These are phyloP conservation scores for Fusarium bactridioides DNA, from an alignment of 2,329 filamentous ascomycete species.

Conservation along the genomic window DNA sequence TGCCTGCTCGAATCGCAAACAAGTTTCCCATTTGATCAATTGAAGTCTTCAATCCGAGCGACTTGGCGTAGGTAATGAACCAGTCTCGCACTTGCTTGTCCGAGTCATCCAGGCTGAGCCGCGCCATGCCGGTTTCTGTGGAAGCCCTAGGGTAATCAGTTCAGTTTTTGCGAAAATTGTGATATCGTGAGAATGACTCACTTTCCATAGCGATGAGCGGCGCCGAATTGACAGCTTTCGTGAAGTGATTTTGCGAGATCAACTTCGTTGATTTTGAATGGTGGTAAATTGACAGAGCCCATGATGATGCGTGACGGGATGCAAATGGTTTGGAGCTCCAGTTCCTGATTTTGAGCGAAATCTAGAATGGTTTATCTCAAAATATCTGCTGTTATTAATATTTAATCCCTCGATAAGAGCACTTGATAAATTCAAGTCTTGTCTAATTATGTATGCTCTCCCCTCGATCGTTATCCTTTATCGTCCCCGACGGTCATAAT, in stretches of 20 bases:
- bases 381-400: accelerated
- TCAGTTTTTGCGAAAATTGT: accelerated
- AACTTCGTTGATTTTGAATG: background rate
- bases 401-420: accelerated
- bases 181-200: accelerated
- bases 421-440: background rate
- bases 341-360: no score
- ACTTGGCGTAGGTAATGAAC: conserved; percentile 8
- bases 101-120: background rate
- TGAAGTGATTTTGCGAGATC: conserved; percentile 2
- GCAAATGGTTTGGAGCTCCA: no score
- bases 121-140: conserved; percentile 6
- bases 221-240: conserved; percentile 4
- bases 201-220: conserved; percentile 3
- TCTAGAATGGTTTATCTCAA: accelerated
- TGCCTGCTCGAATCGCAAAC: background rate
- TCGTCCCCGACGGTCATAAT: background rate
- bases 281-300: background rate
- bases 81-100: conserved; percentile 10
- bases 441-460: background rate
- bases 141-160: background rate
- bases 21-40: conserved; percentile 3
- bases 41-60: background rate
- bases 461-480: background rate
- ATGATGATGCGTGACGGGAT: background rate